Base-by-base conservation (phyloP, 139 green algal species). In the Picochlorum sp. region DNA sequence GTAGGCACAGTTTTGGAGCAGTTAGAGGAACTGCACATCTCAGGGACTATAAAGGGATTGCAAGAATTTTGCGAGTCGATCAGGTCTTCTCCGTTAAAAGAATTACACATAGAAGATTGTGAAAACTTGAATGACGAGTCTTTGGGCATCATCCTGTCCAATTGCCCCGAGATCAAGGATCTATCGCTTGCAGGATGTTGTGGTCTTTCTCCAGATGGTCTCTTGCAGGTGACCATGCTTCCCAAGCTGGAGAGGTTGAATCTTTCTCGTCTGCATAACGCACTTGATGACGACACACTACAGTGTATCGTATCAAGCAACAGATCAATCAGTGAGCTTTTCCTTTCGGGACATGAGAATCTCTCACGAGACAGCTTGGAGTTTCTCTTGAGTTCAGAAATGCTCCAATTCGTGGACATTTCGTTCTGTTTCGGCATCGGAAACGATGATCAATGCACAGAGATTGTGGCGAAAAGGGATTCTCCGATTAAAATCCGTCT, bases 221-320 rank as follows among this genome's bases (percentile, higher is more conserved):
- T 73, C 13, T 14, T 23, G 26, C 5, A 16, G 10, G 31, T 73
- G 8, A 37, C 11, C 23, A 56, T 31, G 7, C 45, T 73, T 6
- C 14, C 18, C 13, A 41, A 24, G 45, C 45, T 73, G 14, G 41
- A 45, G 11, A 23, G 62, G 14, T 44, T 68, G 47, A 44, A 73
- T 45, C 60, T 73, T 10, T 67, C 67, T 2, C 61, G 57, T 54
- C 16, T 54, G 3, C 47, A 20, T 26, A 54, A 21, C 18, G 47
- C 18, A 54, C 8, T 54, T 54, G 11, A 54, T 54, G 47, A 52
- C 15, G 47, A n/a, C 8, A n/a, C 18, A 0, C 6, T 52, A 9
- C 5, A 52, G 47, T n/a, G 1, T n/a, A 52, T 52, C 18, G 1
- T 52, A n/a, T 7, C 4, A 21, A 9, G 0, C 34, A 41, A 41